phyloP scores from a whole-genome alignment of 2,329 filamentous ascomycete species.

The Kalmusia sp. region DNA sequence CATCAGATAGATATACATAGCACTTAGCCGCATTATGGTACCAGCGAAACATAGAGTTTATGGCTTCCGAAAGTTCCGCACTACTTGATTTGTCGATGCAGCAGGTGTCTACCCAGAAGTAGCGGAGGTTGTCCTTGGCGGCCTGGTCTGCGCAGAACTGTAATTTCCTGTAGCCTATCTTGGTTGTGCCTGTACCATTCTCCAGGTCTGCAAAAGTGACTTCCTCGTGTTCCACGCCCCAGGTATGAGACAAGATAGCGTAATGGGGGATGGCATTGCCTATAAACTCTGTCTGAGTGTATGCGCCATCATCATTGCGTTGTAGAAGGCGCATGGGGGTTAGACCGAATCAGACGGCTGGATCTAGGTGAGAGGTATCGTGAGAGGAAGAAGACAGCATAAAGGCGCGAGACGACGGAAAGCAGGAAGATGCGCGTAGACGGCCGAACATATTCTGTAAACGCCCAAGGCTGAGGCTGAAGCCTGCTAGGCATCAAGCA shows the following conservation, averaged over 20 bases:
- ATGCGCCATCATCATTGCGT: conserved; percentile 9
- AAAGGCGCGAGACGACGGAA: conserved; percentile 3
- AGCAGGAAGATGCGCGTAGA: conserved; percentile 7
- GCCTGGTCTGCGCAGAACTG: no score
- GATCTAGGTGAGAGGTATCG: neutral
- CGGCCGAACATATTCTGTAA: conserved; percentile 5
- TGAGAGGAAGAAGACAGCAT: conserved; percentile 2
- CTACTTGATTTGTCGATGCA: no score
- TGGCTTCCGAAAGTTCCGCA: no score
- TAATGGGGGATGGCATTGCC: conserved; percentile 18
- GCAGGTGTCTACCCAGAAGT: no score
- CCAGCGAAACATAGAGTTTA: no score
- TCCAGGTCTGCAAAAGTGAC: conserved; percentile 14
- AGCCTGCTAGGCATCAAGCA: conserved; percentile 2
- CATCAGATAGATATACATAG: no score
- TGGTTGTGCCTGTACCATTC: neutral
- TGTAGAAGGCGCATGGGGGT: conserved; percentile 12
- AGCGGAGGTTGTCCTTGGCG: no score
- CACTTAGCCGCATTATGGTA: no score
- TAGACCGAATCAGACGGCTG: neutral
- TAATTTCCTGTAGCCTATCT: no score
- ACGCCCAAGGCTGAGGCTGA: conserved; percentile 11
- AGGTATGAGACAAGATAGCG: conserved; percentile 19
- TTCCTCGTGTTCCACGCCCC: conserved; percentile 10
- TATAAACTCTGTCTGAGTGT: conserved; percentile 7